These are phyloP conservation scores for Aspergillus pseudoglaucus DNA, from an alignment of 2,329 filamentous ascomycete species.

Conservation along the genomic window DNA sequence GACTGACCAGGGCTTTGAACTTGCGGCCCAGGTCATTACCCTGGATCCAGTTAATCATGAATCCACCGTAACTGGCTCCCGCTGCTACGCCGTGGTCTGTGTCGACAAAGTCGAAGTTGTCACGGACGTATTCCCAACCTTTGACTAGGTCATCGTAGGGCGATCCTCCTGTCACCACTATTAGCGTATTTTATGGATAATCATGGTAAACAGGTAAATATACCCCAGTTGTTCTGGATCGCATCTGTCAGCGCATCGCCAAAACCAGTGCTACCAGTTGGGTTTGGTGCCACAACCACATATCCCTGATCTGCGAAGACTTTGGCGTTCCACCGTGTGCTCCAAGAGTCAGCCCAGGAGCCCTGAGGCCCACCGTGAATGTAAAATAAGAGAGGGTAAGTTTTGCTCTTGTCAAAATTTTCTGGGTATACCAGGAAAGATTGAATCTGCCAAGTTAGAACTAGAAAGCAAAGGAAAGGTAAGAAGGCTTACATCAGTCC, in stretches of 20 bases:
- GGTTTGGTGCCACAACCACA: constrained; percentile 73
- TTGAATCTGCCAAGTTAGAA: constrained; percentile 28
- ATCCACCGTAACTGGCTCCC: constrained; percentile 38
- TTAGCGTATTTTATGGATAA: background rate
- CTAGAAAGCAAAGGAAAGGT: background rate
- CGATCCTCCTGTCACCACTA: constrained; percentile 16
- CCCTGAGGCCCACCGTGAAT: constrained; percentile 81
- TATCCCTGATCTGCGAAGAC: constrained; percentile 85
- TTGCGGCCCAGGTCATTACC: constrained; percentile 73
- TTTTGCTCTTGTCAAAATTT: constrained; percentile 61
- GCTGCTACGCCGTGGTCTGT: constrained; percentile 34
- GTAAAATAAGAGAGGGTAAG: constrained; percentile 70
- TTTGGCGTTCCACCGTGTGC: constrained; percentile 77
- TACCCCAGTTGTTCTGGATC: constrained; percentile 74
- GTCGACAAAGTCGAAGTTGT: constrained; percentile 33
- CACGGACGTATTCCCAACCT: constrained; percentile 63
- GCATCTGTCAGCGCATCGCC: constrained; percentile 70
- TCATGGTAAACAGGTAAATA: background rate
- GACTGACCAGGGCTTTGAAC: constrained; percentile 82
- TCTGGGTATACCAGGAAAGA: constrained; percentile 39
- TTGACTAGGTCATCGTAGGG: constrained; percentile 79
- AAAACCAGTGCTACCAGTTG: constrained; percentile 76
- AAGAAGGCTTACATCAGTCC: constrained; percentile 24
- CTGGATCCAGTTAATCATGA: constrained; percentile 73
- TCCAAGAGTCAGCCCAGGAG: constrained; percentile 70